Percentiles rank a stretch among this genome's conserved stretches.
phyloP scores from a whole-genome alignment of 2,329 filamentous ascomycete genomes.

The Colletotrichum tropicicola region DNA sequence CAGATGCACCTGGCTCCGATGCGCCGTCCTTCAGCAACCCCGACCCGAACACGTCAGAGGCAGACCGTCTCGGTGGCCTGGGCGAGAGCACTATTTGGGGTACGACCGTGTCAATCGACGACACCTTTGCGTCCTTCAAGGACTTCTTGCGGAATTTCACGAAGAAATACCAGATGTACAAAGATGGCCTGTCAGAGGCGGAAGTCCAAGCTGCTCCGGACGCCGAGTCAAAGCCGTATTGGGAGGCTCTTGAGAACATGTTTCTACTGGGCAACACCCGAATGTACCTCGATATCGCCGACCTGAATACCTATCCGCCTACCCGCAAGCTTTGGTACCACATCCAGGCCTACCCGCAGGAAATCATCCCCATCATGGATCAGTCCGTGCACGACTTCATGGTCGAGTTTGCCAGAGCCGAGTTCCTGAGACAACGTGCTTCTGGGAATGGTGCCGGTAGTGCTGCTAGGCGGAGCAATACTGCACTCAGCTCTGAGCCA shows the following conservation, averaged over 20 bases:
- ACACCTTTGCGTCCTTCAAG: slow-evolving; percentile 87
- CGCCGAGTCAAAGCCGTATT: slow-evolving; percentile 83
- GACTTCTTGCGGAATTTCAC: slow-evolving; percentile 94
- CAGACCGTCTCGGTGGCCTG: slow-evolving; percentile 83
- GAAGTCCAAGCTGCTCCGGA: slow-evolving; percentile 76
- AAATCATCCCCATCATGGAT: slow-evolving; percentile 97
- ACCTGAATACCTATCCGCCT: slow-evolving; percentile 91
- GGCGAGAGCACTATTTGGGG: slow-evolving; percentile 93
- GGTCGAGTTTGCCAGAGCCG: slow-evolving; percentile 85
- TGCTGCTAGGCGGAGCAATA: slow-evolving; percentile 42
- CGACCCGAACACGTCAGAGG: slow-evolving; percentile 90
- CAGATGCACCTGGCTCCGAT: slow-evolving; percentile 62
- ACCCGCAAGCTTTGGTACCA: slow-evolving; percentile 97
- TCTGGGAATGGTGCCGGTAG: slow-evolving; percentile 66
- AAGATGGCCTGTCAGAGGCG: slow-evolving; percentile 82
- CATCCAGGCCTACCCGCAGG: slow-evolving; percentile 90
- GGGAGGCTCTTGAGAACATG: slow-evolving; percentile 90
- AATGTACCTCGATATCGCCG: slow-evolving; percentile 87
- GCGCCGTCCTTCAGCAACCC: slow-evolving; percentile 68
- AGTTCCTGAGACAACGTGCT: slow-evolving; percentile 75
- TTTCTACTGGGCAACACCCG: slow-evolving; percentile 83
- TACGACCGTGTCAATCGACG: slow-evolving; percentile 93
- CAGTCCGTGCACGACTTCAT: slow-evolving; percentile 92
- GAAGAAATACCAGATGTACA: slow-evolving; percentile 92
- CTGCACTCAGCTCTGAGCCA: slow-evolving; percentile 74